A percentile compares a stretch with the other conserved stretches of the same genome.
These are phyloP conservation scores for Leishmania arabica DNA, from an alignment of 208 protist genomes.

Conservation along the genomic window DNA sequence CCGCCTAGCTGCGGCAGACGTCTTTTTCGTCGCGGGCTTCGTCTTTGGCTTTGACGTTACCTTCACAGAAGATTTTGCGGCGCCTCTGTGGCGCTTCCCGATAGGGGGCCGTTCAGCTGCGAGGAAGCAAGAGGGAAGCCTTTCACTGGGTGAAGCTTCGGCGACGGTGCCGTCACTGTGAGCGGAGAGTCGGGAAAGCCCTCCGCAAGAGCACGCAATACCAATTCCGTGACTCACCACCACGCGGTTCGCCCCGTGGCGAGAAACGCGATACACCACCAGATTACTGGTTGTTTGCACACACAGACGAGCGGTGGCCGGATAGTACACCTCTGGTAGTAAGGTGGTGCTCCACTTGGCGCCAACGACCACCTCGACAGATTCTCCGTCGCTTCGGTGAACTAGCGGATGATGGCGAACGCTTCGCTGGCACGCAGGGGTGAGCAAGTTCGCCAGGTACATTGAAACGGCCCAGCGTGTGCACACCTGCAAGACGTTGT, in stretches of 20 bases:
- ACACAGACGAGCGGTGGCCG: conserved; percentile 59
- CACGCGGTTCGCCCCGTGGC: conserved; percentile 28
- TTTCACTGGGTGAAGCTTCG: not conserved
- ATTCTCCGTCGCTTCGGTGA: conserved; percentile 28
- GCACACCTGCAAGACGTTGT: conserved; percentile 82
- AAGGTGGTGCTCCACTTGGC: conserved; percentile 65
- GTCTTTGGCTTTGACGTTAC: not conserved
- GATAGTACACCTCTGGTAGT: conserved; percentile 62
- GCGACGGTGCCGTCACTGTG: not conserved
- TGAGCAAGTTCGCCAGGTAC: conserved; percentile 42
- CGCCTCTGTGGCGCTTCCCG: not conserved
- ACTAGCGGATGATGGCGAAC: conserved; percentile 39
- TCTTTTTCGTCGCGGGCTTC: not conserved
- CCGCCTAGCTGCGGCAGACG: not conserved
- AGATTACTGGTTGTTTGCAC: conserved; percentile 65
- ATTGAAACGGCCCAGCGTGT: conserved; percentile 64
- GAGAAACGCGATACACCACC: conserved; percentile 73
- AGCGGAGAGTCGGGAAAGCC: not conserved
- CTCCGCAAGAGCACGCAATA: conserved; percentile 26
- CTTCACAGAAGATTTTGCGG: not conserved
- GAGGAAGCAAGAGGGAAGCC: not conserved
- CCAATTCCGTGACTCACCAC: conserved; percentile 46
- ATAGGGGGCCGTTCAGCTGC: not conserved
- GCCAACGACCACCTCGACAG: conserved; percentile 44
- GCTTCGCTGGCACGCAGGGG: conserved; percentile 32